These are phyloP conservation scores for Fomitopsis pulvina DNA, from an alignment of 768 basidiomycete genomes.

Conservation along the genomic window DNA sequence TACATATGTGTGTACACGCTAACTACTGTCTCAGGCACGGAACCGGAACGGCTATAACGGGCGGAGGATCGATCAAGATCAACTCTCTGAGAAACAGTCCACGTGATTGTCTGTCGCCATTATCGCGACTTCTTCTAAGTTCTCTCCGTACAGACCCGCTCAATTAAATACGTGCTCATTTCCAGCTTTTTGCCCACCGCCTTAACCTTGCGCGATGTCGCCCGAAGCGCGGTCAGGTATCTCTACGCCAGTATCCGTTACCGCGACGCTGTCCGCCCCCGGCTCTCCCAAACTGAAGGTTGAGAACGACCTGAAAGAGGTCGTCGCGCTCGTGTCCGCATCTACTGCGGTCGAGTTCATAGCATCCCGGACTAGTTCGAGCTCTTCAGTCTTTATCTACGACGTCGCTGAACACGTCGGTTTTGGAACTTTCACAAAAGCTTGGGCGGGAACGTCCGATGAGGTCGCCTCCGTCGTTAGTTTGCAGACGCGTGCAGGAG, in stretches of 20 bases:
- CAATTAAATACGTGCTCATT: no score
- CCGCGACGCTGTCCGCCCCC: slow-evolving; percentile 28
- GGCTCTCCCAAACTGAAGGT: slow-evolving; percentile 26
- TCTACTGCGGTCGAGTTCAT: slow-evolving; percentile 65
- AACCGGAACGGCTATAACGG: no score
- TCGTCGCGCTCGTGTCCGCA: slow-evolving; percentile 32
- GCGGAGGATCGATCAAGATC: no score
- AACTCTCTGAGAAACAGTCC: no score
- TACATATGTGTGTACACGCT: no score
- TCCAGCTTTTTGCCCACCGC: no score
- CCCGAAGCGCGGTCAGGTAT: no score
- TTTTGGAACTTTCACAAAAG: slow-evolving; percentile 66
- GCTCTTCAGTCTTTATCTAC: slow-evolving; percentile 71
- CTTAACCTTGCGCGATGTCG: no score
- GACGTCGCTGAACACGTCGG: slow-evolving; percentile 83
- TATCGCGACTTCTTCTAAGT: no score
- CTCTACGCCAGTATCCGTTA: slow-evolving; percentile 23
- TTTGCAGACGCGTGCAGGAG: slow-evolving; percentile 80
- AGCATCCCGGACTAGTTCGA: slow-evolving; percentile 46
- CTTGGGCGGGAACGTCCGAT: slow-evolving; percentile 43
- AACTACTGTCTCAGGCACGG: no score
- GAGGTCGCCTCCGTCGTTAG: slow-evolving; percentile 50
- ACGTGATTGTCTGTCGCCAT: no score
- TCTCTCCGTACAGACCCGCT: no score
- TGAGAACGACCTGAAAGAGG: slow-evolving; percentile 5